Evolutionary conservation across 1,139 yeast genomes (phyloP).

Genomic region (Taphrina betulina): DNA sequence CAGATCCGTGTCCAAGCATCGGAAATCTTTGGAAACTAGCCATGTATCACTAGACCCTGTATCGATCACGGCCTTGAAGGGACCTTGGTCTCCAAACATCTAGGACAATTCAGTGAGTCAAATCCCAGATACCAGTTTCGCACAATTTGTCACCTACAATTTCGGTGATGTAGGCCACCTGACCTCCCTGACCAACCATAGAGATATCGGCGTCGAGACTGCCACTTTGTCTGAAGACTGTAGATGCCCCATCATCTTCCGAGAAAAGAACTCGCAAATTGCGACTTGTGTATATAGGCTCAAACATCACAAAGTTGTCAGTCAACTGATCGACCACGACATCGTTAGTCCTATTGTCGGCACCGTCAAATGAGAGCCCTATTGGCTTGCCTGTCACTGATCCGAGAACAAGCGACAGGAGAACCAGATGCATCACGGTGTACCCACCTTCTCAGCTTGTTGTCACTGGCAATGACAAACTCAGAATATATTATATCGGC

Average conservation of each 20-base stretch:
- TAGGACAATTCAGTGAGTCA: no score
- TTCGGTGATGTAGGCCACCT: conserved; percentile 10
- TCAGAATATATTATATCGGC: no score
- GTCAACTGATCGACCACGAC: no score
- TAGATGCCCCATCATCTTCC: not conserved
- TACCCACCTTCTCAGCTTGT: no score
- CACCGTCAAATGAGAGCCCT: no score
- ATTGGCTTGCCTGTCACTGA: no score
- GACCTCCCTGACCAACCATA: conserved; percentile 1
- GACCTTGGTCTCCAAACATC: not conserved
- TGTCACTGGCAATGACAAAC: no score
- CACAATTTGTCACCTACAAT: no score
- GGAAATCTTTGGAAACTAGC: conserved; percentile 12
- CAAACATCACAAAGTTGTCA: not conserved
- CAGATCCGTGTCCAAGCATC: conserved; percentile 7
- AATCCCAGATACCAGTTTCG: no score
- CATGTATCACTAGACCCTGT: conserved; percentile 28
- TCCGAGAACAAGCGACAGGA: no score
- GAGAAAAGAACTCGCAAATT: not conserved
- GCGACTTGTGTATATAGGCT: not conserved
- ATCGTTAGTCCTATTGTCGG: no score
- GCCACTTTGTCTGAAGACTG: not conserved
- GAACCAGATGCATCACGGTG: no score
- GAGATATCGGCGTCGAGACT: not conserved
- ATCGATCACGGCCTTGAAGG: conserved; percentile 23